phyloP scores from a whole-genome alignment of 192 early-diverging fungal species.

The Backusella luteola region DNA sequence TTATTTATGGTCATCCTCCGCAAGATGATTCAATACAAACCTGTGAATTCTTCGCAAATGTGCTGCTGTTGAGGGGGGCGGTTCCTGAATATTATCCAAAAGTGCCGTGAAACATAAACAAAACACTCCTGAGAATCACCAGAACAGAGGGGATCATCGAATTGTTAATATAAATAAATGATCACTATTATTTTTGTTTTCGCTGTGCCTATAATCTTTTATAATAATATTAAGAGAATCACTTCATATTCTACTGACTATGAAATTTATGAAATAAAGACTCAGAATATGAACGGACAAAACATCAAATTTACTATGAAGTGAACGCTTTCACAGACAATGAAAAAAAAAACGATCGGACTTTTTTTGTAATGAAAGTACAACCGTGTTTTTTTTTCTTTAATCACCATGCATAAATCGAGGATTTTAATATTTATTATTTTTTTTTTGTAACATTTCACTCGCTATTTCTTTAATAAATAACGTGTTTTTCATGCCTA shows the following conservation, averaged over 20 bases:
- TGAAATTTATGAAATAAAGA: neutral
- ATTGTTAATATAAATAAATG: neutral
- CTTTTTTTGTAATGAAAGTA: neutral
- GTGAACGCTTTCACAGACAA: neutral
- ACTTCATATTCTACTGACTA: neutral
- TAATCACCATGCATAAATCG: neutral
- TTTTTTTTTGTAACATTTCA: neutral
- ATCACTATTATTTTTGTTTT: neutral
- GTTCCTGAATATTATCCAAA: neutral
- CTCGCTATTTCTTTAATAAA: neutral
- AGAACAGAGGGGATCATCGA: neutral
- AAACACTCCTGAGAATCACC: neutral
- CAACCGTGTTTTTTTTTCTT: neutral
- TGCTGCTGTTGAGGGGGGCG: neutral
- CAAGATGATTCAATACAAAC: neutral
- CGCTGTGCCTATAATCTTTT: neutral
- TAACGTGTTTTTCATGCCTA: neutral
- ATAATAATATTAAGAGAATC: neutral
- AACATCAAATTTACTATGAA: neutral
- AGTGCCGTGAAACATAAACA: neutral
- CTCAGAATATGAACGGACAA: neutral
- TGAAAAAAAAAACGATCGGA: neutral
- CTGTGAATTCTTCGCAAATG: neutral
- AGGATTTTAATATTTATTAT: neutral
- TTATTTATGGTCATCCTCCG: neutral